These are phyloP conservation scores for Ramularia endophylla DNA, from an alignment of 2,329 filamentous ascomycete species.

Conservation along the genomic window DNA sequence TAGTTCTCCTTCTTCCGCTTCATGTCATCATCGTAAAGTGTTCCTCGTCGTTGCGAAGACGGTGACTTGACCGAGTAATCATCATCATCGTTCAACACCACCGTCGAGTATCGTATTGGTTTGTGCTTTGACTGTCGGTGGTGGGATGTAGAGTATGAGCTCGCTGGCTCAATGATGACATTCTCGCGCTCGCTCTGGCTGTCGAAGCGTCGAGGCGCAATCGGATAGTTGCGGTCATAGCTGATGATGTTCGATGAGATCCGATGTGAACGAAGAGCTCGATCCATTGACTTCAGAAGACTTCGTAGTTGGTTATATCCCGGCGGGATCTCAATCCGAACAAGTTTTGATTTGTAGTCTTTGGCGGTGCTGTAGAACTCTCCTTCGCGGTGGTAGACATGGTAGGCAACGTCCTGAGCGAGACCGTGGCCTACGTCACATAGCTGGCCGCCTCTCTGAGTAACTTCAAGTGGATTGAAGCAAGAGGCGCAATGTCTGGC, in stretches of 20 bases:
- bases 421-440: slow-evolving; percentile 40
- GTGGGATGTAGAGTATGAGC: slow-evolving; percentile 1
- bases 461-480: slow-evolving; percentile 39
- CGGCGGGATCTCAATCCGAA: slow-evolving; percentile 41
- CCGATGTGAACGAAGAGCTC: slow-evolving; percentile 29
- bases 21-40: slow-evolving; percentile 11
- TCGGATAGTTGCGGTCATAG: slow-evolving; percentile 39
- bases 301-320: slow-evolving; percentile 36
- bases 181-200: slow-evolving; percentile 3
- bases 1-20: slow-evolving; percentile 14
- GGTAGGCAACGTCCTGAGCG: slow-evolving; percentile 40
- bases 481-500: slow-evolving; percentile 41
- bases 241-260: slow-evolving; percentile 33
- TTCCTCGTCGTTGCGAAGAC: slow-evolving; percentile 9
- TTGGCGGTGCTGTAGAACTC: slow-evolving; percentile 25
- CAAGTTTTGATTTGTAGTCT: slow-evolving; percentile 35
- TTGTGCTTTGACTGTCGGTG: slow-evolving; percentile 11
- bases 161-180: slow-evolving; percentile 13
- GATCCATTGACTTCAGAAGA: slow-evolving; percentile 39
- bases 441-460: slow-evolving; percentile 35
- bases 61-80: slow-evolving; percentile 3
- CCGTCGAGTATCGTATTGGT: slow-evolving; percentile 15
- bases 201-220: slow-evolving; percentile 31
- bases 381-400: slow-evolving; percentile 37
- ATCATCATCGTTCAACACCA: slow-evolving; percentile 8